phyloP scores from a whole-genome alignment of 352 stramenopile genomes.

The Pseudoperonospora humuli region DNA sequence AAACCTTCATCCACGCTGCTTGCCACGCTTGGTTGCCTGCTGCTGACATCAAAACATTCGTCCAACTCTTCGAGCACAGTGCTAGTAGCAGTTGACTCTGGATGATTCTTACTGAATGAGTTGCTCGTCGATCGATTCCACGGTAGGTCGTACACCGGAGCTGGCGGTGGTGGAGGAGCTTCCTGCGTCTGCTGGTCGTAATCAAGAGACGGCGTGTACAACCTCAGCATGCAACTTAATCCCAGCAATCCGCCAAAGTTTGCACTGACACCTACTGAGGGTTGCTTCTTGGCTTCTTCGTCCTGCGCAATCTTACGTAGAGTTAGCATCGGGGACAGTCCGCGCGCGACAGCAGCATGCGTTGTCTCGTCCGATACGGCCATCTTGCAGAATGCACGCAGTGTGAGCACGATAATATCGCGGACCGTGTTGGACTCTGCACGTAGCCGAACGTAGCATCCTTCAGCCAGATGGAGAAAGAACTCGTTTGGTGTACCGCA shows the following conservation, averaged over 20 bases:
- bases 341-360: constrained; percentile 35
- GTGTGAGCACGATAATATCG: constrained; percentile 78
- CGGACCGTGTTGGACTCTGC: constrained; percentile 65
- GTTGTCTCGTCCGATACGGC: constrained; percentile 42
- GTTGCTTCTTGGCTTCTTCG: constrained; percentile 33
- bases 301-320: constrained; percentile 47
- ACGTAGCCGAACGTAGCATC: constrained; percentile 59
- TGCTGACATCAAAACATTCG: constrained; percentile 17
- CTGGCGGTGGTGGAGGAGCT: constrained; percentile 10
- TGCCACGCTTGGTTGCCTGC: constrained; percentile 15
- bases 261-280: constrained; percentile 36
- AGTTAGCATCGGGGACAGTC: constrained; percentile 61
- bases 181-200: constrained; percentile 32
- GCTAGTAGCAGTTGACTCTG: constrained; percentile 20
- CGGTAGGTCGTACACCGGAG: constrained; percentile 40
- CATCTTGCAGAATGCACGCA: constrained; percentile 63
- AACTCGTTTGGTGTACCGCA: constrained; percentile 55
- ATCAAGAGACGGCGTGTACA: constrained; percentile 46
- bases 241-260: constrained; percentile 37
- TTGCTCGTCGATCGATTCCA: constrained; percentile 46
- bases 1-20: constrained; percentile 19
- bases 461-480: constrained; percentile 43
- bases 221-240: constrained; percentile 49
- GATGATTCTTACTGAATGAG: constrained; percentile 16
- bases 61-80: constrained; percentile 22